Evolutionary conservation across 1,284 basidiomycete genomes (phyloP).

Genomic region (Boletus sp.): DNA sequence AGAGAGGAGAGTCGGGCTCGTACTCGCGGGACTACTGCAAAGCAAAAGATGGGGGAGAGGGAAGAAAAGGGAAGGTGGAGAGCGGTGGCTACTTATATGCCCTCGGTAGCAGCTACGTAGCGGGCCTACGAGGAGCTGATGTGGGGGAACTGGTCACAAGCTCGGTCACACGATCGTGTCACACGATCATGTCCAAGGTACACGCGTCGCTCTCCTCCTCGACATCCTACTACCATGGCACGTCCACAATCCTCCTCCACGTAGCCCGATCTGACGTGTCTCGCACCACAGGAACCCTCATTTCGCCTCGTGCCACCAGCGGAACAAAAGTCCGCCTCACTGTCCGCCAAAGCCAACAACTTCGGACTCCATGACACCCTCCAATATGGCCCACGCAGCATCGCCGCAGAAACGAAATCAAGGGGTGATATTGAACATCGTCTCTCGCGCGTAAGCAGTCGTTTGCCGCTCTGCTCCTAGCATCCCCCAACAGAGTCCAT

Average conservation of each 20-base stretch:
- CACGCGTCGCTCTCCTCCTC: constrained; percentile 31
- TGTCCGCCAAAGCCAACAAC: constrained; percentile 64
- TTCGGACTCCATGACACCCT: constrained; percentile 79
- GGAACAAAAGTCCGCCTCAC: constrained; percentile 56
- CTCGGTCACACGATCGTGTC: constrained; percentile 22
- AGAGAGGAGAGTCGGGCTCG: background rate
- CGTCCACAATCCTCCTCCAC: constrained; percentile 1
- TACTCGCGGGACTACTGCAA: background rate
- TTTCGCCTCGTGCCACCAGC: constrained; percentile 62
- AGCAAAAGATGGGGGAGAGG: background rate
- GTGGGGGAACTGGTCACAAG: constrained; percentile 25
- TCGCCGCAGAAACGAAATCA: constrained; percentile 65
- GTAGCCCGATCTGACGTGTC: background rate
- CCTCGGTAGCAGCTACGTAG: constrained; percentile 2
- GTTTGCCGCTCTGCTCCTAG: background rate
- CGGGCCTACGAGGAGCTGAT: background rate
- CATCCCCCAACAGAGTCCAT: constrained; percentile 2
- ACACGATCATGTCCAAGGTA: constrained; percentile 15
- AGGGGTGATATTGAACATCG: constrained; percentile 56
- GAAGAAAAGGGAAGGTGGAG: constrained; percentile 3
- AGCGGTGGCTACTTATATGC: constrained; percentile 11
- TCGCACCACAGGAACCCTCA: constrained; percentile 52
- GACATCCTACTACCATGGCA: constrained; percentile 38
- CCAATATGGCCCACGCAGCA: constrained; percentile 68
- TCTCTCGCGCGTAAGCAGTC: constrained; percentile 58